Evolutionary conservation across 345 rosid genomes (phyloP).

Genomic region (rapeseed (Brassica napus)): DNA sequence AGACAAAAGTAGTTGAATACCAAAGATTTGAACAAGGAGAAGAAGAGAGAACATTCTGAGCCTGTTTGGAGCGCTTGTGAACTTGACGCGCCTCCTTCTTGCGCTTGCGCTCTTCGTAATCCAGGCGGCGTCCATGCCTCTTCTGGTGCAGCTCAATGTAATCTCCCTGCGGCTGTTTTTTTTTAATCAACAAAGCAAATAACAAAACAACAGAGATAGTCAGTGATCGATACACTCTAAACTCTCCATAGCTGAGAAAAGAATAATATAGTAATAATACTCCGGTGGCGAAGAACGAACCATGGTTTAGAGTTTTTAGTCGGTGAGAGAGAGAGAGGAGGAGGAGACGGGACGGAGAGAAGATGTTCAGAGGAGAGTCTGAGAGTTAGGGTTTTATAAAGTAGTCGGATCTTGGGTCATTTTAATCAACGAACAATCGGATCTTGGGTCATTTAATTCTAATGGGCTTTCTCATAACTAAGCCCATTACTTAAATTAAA

Average conservation of each 20-base stretch:
- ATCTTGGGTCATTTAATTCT: background rate
- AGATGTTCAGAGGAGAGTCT: background rate
- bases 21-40: background rate
- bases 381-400: constrained; percentile 23
- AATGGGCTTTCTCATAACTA: background rate
- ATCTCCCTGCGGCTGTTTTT: constrained; percentile 87
- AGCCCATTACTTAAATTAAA: background rate
- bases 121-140: constrained; percentile 80
- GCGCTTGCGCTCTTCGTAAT: constrained; percentile 72
- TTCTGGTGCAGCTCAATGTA: constrained; percentile 76
- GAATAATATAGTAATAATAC: background rate
- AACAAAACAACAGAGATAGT: background rate
- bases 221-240: background rate
- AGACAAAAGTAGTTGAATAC: no score
- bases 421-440: background rate
- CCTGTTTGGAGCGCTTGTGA: constrained; percentile 70
- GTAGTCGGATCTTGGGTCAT: background rate
- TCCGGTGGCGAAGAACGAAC: constrained; percentile 28
- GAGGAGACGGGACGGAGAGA: background rate
- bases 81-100: constrained; percentile 93
- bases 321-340: background rate
- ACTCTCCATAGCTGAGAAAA: background rate
- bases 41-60: constrained; percentile 54
- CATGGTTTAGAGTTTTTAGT: constrained; percentile 28
- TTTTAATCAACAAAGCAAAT: background rate